Conservation (phyloP, 257 asterid species). For the Vinca minor region DNA sequence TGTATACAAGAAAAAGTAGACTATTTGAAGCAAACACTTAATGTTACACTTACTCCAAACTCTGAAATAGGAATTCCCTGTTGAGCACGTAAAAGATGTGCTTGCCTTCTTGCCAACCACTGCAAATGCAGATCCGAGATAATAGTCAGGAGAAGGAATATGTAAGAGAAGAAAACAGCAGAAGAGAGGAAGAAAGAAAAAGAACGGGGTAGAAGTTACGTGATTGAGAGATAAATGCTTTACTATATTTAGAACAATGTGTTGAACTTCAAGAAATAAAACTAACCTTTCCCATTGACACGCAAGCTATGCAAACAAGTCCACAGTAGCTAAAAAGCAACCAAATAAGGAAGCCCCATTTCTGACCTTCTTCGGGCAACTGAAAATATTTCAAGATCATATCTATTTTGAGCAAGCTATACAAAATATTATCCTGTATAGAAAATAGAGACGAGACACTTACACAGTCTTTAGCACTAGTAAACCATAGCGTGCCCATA, state of each 20-base stretch:
- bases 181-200: not conserved
- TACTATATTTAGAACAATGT: not conserved
- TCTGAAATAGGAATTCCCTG: conserved; percentile 97
- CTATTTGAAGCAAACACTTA: not conserved
- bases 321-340: conserved; percentile 95
- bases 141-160: not conserved
- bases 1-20: not conserved
- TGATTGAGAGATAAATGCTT: not conserved
- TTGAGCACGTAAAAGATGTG: conserved; percentile 77
- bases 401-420: conserved; percentile 11
- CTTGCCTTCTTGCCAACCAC: conserved; percentile 91
- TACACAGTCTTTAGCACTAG: conserved; percentile 67
- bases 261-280: conserved; percentile 6
- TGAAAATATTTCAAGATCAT: conserved; percentile 21
- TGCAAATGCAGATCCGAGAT: conserved; percentile 26
- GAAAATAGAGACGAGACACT: conserved; percentile 23
- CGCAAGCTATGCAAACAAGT: conserved; percentile 72
- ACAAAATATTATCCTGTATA: conserved; percentile 1
- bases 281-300: conserved; percentile 75
- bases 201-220: not conserved
- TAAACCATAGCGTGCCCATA: conserved; percentile 83
- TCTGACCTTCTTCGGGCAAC: conserved; percentile 97
- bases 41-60: conserved; percentile 58
- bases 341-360: conserved; percentile 98
- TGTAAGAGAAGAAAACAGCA: too few relatives aligned